These are phyloP conservation scores for Triticum turgidum DNA, from an alignment of 176 grass and related monocot genomes.

Conservation along the genomic window DNA sequence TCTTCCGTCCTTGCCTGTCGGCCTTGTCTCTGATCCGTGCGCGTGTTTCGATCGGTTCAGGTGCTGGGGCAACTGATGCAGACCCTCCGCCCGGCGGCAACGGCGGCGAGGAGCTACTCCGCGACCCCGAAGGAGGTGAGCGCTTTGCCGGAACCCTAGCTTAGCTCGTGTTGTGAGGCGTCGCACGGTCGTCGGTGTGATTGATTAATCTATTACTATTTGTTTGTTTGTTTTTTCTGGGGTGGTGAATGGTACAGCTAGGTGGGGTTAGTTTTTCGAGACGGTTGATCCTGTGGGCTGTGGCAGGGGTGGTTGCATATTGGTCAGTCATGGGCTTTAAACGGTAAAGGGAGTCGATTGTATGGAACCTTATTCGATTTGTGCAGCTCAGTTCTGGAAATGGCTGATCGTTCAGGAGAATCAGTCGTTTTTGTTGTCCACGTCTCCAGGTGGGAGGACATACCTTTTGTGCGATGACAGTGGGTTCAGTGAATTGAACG, in stretches of 20 bases:
- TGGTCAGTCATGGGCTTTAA: not conserved
- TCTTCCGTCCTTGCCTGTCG: not conserved
- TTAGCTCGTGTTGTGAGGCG: not conserved
- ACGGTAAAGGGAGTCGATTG: not conserved
- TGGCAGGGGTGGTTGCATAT: not conserved
- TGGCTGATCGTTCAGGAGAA: not conserved
- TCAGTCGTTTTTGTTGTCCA: not conserved
- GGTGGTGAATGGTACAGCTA: not conserved
- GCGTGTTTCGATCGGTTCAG: conserved; percentile 27
- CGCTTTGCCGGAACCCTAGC: not conserved
- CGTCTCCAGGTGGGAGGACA: not conserved
- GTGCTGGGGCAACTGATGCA: conserved; percentile 56
- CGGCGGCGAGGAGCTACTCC: conserved; percentile 53
- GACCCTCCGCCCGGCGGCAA: conserved; percentile 46
- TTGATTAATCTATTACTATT: not conserved
- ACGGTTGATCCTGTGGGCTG: not conserved
- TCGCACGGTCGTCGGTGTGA: not conserved
- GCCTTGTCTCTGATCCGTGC: conserved; percentile 1
- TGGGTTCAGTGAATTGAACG: not conserved
- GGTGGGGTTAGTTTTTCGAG: not conserved
- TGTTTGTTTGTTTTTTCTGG: not conserved
- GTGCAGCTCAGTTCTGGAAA: not conserved
- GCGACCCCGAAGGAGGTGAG: conserved; percentile 87
- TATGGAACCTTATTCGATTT: not conserved
- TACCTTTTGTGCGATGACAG: not conserved